Conservation (phyloP, 2,329 filamentous ascomycete species). For the Diaporthe ampelina region DNA sequence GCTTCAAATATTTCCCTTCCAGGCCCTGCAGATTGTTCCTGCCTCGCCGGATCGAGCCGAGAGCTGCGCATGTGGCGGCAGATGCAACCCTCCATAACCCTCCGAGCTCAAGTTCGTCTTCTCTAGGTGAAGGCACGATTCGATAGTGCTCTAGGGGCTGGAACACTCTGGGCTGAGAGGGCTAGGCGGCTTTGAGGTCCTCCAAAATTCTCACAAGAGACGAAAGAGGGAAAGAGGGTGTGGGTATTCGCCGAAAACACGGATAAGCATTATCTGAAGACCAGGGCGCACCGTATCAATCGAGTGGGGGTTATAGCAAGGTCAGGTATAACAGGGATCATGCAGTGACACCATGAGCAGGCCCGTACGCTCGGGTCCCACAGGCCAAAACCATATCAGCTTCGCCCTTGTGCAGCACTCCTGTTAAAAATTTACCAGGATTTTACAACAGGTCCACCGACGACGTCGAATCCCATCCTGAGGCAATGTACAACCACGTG, state of each 20-base stretch:
- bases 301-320: background rate
- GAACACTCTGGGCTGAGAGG: background rate
- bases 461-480: background rate
- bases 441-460: background rate
- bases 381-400: background rate
- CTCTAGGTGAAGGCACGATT: background rate
- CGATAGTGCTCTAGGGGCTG: background rate
- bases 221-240: background rate
- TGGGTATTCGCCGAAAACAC: background rate
- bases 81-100: background rate
- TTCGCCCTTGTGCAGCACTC: background rate
- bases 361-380: conserved; percentile 17
- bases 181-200: background rate
- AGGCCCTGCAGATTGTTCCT: background rate
- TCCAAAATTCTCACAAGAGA: background rate
- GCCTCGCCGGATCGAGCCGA: conserved; percentile 20
- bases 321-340: conserved; percentile 1
- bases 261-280: background rate
- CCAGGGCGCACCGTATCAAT: background rate
- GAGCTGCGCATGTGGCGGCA: conserved; percentile 16
- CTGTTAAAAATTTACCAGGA: background rate
- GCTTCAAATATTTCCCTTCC: background rate
- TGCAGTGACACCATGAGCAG: conserved; percentile 2
- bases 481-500: conserved; percentile 15
- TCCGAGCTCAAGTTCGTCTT: background rate